Percentiles rank a stretch among this genome's conserved stretches.
phyloP scores from a whole-genome alignment of 495 filamentous ascomycete genomes.

The Neurospora sp. region DNA sequence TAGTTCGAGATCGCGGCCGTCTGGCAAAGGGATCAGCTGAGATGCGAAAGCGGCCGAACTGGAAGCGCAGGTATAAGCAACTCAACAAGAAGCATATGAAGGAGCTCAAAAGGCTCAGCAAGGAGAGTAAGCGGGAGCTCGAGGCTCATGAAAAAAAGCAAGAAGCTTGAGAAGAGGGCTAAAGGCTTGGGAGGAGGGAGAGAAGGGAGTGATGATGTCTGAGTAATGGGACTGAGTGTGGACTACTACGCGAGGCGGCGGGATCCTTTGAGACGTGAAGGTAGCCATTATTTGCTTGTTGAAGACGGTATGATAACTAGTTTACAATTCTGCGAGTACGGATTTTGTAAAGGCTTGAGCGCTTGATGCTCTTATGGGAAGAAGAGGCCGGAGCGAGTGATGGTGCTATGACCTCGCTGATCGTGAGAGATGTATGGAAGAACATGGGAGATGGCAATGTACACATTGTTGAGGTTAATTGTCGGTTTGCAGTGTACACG shows the following conservation, averaged over 20 bases:
- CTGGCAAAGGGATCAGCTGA: neutral
- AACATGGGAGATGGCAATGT: no score
- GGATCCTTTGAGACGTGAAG: neutral
- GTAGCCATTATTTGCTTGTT: neutral
- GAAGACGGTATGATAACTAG: neutral
- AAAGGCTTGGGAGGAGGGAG: neutral
- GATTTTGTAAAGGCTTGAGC: no score
- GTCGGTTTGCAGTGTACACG: no score
- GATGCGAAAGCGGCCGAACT: neutral
- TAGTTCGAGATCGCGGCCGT: neutral
- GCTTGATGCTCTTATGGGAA: no score
- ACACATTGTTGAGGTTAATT: no score
- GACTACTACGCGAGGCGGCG: neutral
- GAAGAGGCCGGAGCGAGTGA: no score
- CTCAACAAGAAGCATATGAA: neutral
- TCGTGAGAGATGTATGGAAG: no score
- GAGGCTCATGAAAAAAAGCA: neutral
- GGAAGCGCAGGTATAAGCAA: neutral
- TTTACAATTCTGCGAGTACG: no score
- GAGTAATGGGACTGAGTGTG: neutral
- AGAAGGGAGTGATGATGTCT: neutral
- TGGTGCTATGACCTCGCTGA: no score
- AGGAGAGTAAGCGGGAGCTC: neutral
- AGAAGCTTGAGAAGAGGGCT: neutral
- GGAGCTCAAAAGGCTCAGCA: neutral